phyloP scores from a whole-genome alignment of 31 red algal genomes.

The Porphyra umbilicalis region DNA sequence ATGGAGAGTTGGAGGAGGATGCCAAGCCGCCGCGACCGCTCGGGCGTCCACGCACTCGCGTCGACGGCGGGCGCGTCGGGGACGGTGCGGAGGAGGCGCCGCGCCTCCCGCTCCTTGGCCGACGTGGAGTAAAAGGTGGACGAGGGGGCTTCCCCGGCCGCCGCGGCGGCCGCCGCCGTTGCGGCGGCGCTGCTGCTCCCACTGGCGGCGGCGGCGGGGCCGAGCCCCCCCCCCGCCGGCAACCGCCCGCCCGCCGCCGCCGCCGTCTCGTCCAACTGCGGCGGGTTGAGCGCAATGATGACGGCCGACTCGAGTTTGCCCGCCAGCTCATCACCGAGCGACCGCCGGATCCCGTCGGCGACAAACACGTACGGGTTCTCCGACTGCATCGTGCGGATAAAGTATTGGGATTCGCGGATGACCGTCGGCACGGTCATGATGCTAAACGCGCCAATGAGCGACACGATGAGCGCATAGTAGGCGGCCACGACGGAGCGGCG shows the following conservation, averaged over 20 bases:
- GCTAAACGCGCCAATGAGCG: conserved; percentile 56
- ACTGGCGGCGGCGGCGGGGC: conserved; percentile 19
- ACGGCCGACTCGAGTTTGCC: conserved; percentile 85
- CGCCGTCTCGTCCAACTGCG: not conserved
- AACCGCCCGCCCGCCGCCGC: not conserved
- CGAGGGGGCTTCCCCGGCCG: not conserved
- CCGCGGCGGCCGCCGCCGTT: not conserved
- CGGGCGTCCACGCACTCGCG: conserved; percentile 63
- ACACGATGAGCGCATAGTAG: conserved; percentile 79
- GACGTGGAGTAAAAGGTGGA: not conserved
- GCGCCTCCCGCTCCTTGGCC: not conserved
- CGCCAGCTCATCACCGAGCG: conserved; percentile 82
- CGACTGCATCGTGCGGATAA: conserved; percentile 81
- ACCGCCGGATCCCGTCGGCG: conserved; percentile 76
- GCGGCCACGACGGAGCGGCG: conserved; percentile 55
- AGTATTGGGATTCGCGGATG: conserved; percentile 86
- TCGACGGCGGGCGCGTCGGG: not conserved
- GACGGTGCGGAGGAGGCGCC: not conserved
- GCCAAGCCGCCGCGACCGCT: conserved; percentile 66
- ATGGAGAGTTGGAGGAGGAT: conserved; percentile 84
- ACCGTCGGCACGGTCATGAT: conserved; percentile 93
- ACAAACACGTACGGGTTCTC: conserved; percentile 95
- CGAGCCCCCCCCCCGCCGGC: not conserved
- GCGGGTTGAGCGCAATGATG: conserved; percentile 49
- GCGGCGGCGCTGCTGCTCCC: conserved; percentile 13